Evolutionary conservation across 495 filamentous ascomycete species (phyloP), one percentile per base, ranked within the genome.

Genomic region (Penicillium antarcticum): DNA sequence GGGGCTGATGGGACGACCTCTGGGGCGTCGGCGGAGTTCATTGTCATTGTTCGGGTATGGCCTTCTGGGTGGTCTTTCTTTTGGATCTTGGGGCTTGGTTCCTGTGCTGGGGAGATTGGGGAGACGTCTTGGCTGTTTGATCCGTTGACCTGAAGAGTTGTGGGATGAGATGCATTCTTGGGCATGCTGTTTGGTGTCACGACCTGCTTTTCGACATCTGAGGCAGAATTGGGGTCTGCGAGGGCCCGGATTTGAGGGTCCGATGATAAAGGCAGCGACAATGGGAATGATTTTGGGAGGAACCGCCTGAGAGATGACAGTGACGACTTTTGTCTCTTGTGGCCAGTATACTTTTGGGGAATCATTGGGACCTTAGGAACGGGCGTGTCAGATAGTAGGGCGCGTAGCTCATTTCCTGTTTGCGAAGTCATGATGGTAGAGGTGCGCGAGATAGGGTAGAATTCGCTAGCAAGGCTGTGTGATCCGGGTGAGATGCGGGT

Each of bases 181-280:
- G 42, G 50, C 29, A 34, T 36, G 16, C 13, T 51, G 12, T 49
- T 52, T 2, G 55, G 51, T 12, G 56, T 52, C 9, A 61, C 54
- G 8, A 57, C 58, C 40, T 72, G 62, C 47, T 71, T 71, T 23
- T 71, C 63, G 13, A 68, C 47, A 45, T 68, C 68, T 1, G 52
- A 52, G 4, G 61, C 57, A 19, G 58, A 35, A 40, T 63, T 64
- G 10, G 67, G 58, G 29, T 73, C 63, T 17, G 66, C 59, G 5
- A 76, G 66, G 11, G 73, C 71, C 0, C 62, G 65, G 37, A 76
- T 76, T 37, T 76, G 70, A 24, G 73, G 73, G 37, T 76, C 73
- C 3, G 60, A 60, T 21, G 70, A 74, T 17, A 76, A 40, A 26
- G 70, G 64, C 7, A 65, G 42, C 0, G 67, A 72, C 2, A 65